Base-by-base conservation (phyloP, 768 basidiomycete genomes). In the Saitozyma sp. region DNA sequence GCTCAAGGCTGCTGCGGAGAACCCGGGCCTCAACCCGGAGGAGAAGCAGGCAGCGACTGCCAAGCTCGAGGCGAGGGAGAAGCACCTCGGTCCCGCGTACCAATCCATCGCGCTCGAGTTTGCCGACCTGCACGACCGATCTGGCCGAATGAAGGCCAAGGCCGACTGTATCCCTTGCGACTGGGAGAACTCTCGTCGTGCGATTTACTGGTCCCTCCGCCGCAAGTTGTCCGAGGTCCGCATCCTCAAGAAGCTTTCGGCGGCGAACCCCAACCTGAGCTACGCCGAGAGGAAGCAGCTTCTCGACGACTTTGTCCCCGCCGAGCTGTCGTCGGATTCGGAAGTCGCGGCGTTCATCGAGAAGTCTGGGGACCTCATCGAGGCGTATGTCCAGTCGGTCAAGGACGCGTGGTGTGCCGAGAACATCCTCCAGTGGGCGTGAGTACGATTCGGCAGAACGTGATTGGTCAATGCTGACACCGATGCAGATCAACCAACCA, bases 61-160 rank as follows among this genome's bases (percentile, higher is more conserved):
- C 51, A 85, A 87, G 41, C 81, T 97, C 62, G 83, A 86, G 16
- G 84, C 85, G 37, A 85, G 96, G 46, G 95, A 97, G 80, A 85
- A 85, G 20, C 81, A 88, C 70, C 81, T 98, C 64, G 85, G 88
- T 70, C 93, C 95, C 2, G 89, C 90, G 2, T 99, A 96, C 82
- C 91, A 91, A 80, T 92, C 94, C 70, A 86, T 98, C 53, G 93
- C 94, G 29, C 80, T 97, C 63, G 84, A 94, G 39, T 98, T 97
- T 74, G 94, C 93, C 40, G 96, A 99, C 80, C 87, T 96, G 65
- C 96, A 95, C 73, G 95, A 93, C 80, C 91, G 94, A 53, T 85
- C 86, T 50, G 93, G 93, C 53, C 91, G 94, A 52, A 95, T 96
- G 93, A 91, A 96, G 81, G 94, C 94, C 37, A 97, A 97, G 82